Percentiles rank a stretch among this genome's conserved stretches.
phyloP scores from a whole-genome alignment of 257 asterid genomes.

The Solanum ahanhuiri region DNA sequence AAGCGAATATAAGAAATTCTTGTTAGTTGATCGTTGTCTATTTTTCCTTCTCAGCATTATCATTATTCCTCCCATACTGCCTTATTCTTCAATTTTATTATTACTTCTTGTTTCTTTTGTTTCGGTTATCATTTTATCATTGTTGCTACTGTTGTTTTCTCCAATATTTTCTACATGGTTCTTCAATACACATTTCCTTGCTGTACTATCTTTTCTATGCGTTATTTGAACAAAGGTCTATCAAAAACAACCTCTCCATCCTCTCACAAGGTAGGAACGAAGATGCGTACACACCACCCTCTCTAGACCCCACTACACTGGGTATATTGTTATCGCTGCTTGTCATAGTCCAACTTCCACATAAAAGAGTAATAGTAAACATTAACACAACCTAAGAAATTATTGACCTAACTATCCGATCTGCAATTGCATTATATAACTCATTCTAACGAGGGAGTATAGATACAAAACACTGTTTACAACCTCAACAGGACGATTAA shows the following conservation, averaged over 20 bases:
- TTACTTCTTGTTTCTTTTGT: background rate
- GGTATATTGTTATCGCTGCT: background rate
- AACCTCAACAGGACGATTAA: background rate
- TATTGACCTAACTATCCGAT: background rate
- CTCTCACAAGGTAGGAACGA: background rate
- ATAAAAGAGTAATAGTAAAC: background rate
- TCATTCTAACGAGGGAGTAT: background rate
- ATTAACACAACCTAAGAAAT: background rate
- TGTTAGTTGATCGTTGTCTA: background rate
- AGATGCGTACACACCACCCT: background rate
- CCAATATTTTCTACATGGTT: background rate
- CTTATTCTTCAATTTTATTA: background rate
- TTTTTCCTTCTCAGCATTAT: background rate
- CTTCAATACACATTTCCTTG: background rate
- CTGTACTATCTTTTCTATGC: background rate
- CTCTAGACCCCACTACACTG: background rate
- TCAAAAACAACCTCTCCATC: background rate
- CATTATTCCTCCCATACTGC: background rate
- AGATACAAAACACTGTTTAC: background rate
- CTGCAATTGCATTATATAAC: background rate
- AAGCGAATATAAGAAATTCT: background rate
- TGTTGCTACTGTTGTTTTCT: background rate
- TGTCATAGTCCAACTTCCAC: background rate
- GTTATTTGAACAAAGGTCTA: background rate
- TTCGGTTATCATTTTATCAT: too few relatives aligned